phyloP scores from a whole-genome alignment of 768 basidiomycete genomes.

The Pleurotus eryngii region DNA sequence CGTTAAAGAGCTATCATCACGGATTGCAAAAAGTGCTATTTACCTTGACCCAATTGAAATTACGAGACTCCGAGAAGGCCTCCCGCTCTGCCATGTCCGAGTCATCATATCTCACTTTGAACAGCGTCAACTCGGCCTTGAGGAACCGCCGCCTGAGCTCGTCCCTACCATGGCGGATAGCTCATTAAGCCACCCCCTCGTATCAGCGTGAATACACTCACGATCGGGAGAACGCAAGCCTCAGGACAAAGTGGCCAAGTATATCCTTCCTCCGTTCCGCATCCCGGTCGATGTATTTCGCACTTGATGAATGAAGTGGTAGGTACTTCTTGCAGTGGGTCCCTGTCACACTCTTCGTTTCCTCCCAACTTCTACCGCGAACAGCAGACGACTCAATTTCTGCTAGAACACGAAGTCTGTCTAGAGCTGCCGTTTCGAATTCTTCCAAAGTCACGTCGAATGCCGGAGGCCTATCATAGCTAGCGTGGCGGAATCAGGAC shows the following conservation, averaged over 20 bases:
- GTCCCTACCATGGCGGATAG: conserved; percentile 49
- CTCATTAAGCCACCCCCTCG: no score
- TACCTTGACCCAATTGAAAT: conserved; percentile 68
- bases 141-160: conserved; percentile 87
- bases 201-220: conserved; percentile 40
- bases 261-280: conserved; percentile 78
- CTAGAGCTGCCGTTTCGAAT: conserved; percentile 88
- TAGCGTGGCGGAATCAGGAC: conserved; percentile 25
- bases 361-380: conserved; percentile 79
- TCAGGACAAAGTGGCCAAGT: conserved; percentile 88
- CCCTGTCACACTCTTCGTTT: conserved; percentile 61
- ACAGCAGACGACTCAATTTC: conserved; percentile 90
- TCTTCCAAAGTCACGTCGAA: conserved; percentile 93
- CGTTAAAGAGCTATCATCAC: background rate
- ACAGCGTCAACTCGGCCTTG: conserved; percentile 84
- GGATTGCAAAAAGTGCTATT: conserved; percentile 7
- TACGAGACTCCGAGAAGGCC: conserved; percentile 59
- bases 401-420: conserved; percentile 81
- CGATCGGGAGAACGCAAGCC: conserved; percentile 96
- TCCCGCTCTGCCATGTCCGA: conserved; percentile 56
- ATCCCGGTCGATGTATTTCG: conserved; percentile 44
- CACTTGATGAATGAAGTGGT: conserved; percentile 59
- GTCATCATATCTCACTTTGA: conserved; percentile 74
- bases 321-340: conserved; percentile 74
- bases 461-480: conserved; percentile 83